phyloP scores from a whole-genome alignment of 2,329 filamentous ascomycete species.

The Fusarium sp. region DNA sequence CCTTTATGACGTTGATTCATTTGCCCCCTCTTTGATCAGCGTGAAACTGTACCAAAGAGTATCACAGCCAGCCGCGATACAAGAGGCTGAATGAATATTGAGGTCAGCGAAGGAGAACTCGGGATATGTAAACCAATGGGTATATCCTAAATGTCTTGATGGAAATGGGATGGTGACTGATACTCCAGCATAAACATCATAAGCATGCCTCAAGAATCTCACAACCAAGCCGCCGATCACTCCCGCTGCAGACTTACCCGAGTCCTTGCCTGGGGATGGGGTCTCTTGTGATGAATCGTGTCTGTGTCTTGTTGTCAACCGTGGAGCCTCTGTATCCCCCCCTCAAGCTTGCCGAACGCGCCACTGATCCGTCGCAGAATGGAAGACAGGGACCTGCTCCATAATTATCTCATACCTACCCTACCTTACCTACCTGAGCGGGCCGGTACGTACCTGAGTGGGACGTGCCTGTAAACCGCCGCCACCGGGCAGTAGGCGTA shows the following conservation, averaged over 20 bases:
- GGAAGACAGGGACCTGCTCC: conserved; percentile 41
- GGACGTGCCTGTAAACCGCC: conserved; percentile 35
- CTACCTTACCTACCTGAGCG: not conserved
- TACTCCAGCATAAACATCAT: not conserved
- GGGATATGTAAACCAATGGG: not conserved
- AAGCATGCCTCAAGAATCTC: conserved; percentile 1
- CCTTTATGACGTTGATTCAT: conserved; percentile 16
- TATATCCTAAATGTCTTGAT: not conserved
- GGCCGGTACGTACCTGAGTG: conserved; percentile 37
- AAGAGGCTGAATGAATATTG: conserved; percentile 7
- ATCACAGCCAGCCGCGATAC: not conserved
- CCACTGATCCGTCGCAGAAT: conserved; percentile 41
- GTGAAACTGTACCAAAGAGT: conserved; percentile 8
- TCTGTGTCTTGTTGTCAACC: conserved; percentile 35
- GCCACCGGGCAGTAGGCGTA: conserved; percentile 20
- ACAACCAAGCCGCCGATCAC: conserved; percentile 9
- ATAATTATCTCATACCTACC: conserved; percentile 47
- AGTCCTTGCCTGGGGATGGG: conserved; percentile 8
- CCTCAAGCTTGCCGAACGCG: conserved; percentile 47
- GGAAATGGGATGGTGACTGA: conserved; percentile 1
- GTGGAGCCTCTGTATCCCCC: conserved; percentile 43
- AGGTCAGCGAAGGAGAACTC: conserved; percentile 1
- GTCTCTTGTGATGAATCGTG: conserved; percentile 21
- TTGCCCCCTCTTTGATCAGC: conserved; percentile 17
- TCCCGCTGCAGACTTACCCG: conserved; percentile 6